Evolutionary conservation across 2,329 filamentous ascomycete genomes (phyloP).

Genomic region (Fusarium liriodendri): DNA sequence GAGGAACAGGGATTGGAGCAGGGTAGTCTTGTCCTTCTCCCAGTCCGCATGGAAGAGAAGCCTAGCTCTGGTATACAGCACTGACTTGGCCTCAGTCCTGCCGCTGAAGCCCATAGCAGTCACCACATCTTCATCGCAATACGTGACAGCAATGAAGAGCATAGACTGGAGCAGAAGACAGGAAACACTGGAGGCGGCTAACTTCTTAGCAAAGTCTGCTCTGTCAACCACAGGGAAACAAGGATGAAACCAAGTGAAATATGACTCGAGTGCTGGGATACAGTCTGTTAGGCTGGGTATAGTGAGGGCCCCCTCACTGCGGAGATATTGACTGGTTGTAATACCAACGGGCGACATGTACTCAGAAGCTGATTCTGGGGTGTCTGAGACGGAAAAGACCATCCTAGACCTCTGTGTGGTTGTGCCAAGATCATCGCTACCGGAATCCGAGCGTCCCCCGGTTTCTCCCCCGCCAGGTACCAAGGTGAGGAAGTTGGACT

Average conservation of each 20-base stretch:
- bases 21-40: constrained; percentile 61
- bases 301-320: constrained; percentile 56
- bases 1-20: constrained; percentile 64
- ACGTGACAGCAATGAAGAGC: constrained; percentile 65
- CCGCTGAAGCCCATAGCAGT: constrained; percentile 58
- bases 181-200: constrained; percentile 56
- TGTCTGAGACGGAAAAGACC: constrained; percentile 45
- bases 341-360: constrained; percentile 49
- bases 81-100: constrained; percentile 61
- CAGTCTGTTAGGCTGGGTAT: constrained; percentile 57
- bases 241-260: constrained; percentile 68
- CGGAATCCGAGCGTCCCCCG: neutral
- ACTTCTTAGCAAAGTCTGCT: constrained; percentile 52
- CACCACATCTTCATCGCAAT: constrained; percentile 61
- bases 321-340: constrained; percentile 61
- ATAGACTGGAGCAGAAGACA: constrained; percentile 63
- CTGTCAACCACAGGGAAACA: constrained; percentile 66
- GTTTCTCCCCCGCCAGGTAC: constrained; percentile 38
- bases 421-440: neutral
- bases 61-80: constrained; percentile 62
- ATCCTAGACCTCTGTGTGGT: constrained; percentile 39
- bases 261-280: constrained; percentile 59
- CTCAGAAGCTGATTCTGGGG: constrained; percentile 36
- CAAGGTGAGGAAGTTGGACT: constrained; percentile 53
- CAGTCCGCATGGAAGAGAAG: constrained; percentile 64